These are phyloP conservation scores for Colletotrichum limetticola DNA, from an alignment of 2,329 filamentous ascomycete species.

Conservation along the genomic window DNA sequence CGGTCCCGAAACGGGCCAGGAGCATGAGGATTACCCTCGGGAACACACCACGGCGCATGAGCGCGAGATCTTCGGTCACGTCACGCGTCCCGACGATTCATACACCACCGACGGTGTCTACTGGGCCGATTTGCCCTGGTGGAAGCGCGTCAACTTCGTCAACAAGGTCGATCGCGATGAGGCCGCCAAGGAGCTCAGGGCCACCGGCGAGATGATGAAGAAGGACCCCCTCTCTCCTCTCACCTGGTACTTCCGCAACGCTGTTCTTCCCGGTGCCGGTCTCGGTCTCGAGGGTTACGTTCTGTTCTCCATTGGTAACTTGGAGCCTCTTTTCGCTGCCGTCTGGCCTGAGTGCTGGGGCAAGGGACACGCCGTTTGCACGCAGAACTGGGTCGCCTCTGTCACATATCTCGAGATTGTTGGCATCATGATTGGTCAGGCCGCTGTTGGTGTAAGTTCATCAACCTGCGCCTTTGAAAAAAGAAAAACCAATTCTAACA, in stretches of 20 bases:
- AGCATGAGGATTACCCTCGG: conserved; percentile 58
- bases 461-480: neutral
- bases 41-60: conserved; percentile 60
- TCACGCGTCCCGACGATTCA: conserved; percentile 89
- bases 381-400: conserved; percentile 81
- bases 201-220: conserved; percentile 84
- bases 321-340: conserved; percentile 82
- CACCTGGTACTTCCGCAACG: conserved; percentile 89
- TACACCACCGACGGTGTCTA: conserved; percentile 86
- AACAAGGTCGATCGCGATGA: conserved; percentile 77
- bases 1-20: conserved; percentile 59
- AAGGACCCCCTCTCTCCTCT: conserved; percentile 85
- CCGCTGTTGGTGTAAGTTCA: conserved; percentile 78
- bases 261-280: conserved; percentile 91
- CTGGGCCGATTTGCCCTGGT: conserved; percentile 87
- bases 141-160: conserved; percentile 80
- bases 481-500: neutral
- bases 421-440: conserved; percentile 95
- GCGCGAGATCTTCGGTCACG: conserved; percentile 75
- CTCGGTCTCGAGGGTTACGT: conserved; percentile 95
- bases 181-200: conserved; percentile 71
- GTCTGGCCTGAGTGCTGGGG: conserved; percentile 86
- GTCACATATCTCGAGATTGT: conserved; percentile 93
- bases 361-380: conserved; percentile 70
- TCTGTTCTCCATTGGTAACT: conserved; percentile 95